A percentile compares a stretch with the other conserved stretches of the same genome.
Conservation (phyloP, 176 grass and related monocot genomes). For the Chloris gayana region DNA sequence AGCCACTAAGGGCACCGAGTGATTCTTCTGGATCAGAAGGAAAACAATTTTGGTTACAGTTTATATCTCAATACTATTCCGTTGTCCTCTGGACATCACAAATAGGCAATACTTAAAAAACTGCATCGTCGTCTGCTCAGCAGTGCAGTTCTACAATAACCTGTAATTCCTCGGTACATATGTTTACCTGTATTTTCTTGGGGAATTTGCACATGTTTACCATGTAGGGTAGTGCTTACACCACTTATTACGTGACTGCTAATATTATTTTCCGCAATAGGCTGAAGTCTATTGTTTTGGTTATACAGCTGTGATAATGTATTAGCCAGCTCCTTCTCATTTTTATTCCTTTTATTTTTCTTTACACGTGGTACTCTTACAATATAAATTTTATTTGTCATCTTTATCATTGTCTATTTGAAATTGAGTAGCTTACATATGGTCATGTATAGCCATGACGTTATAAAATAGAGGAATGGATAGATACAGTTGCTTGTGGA, state of each 20-base stretch:
- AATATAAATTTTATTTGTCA: no score
- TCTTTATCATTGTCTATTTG: neutral
- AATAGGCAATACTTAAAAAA: constrained; percentile 30
- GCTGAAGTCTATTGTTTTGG: neutral
- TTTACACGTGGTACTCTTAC: no score
- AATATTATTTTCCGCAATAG: neutral
- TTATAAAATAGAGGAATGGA: no score
- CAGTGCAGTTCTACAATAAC: constrained; percentile 36
- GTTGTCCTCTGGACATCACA: constrained; percentile 17
- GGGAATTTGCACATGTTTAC: neutral
- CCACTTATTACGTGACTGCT: neutral
- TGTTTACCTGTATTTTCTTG: neutral
- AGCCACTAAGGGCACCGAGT: constrained; percentile 66
- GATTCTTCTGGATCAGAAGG: constrained; percentile 22
- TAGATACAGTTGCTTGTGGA: no score
- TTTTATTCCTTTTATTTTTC: no score
- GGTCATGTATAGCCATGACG: no score
- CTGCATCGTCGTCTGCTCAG: neutral
- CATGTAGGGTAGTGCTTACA: neutral
- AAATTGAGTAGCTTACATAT: no score
- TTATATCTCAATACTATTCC: constrained; percentile 5
- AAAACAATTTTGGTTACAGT: constrained; percentile 34
- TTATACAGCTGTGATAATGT: neutral
- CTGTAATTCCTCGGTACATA: neutral
- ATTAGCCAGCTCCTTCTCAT: neutral